phyloP scores from a whole-genome alignment of 495 filamentous ascomycete genomes.

The Hypoxylon fragiforme region DNA sequence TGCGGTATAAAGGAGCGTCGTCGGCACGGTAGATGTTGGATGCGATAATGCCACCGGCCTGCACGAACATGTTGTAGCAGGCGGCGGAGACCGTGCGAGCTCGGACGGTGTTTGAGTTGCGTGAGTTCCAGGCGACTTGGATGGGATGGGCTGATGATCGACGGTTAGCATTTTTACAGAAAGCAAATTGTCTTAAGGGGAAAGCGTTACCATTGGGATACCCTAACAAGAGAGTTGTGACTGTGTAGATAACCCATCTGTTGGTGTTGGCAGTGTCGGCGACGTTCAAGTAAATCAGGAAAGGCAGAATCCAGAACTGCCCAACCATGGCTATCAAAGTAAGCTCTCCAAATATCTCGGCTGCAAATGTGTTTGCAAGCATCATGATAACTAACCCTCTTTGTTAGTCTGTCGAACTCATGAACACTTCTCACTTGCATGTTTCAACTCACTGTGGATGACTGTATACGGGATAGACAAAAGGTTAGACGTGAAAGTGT shows the following conservation, averaged over 20 bases:
- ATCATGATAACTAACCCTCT: conserved; percentile 48
- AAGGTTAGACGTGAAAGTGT: conserved; percentile 67
- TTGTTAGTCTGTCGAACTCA: too few relatives aligned
- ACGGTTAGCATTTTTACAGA: neutral
- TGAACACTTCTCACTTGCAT: too few relatives aligned
- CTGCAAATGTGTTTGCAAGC: conserved; percentile 48
- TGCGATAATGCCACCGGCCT: conserved; percentile 62
- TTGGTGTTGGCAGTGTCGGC: conserved; percentile 46
- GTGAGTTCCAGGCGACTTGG: conserved; percentile 43
- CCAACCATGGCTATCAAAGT: conserved; percentile 47
- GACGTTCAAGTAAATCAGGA: conserved; percentile 55
- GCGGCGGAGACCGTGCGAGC: conserved; percentile 60
- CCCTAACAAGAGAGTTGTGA: conserved; percentile 60
- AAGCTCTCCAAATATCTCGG: conserved; percentile 52
- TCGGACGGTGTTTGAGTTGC: conserved; percentile 61
- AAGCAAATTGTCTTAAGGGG: neutral
- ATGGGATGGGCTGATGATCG: conserved; percentile 43
- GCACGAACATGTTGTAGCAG: conserved; percentile 70
- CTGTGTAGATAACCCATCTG: conserved; percentile 56
- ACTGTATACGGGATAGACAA: conserved; percentile 42
- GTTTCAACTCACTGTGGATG: conserved; percentile 35
- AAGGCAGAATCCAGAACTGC: conserved; percentile 58
- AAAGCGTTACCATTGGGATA: conserved; percentile 60
- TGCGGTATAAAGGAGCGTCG: conserved; percentile 64
- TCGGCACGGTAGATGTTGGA: conserved; percentile 67